Base-by-base conservation (phyloP, 306 rosid species). In the Fragaria ananassa region DNA sequence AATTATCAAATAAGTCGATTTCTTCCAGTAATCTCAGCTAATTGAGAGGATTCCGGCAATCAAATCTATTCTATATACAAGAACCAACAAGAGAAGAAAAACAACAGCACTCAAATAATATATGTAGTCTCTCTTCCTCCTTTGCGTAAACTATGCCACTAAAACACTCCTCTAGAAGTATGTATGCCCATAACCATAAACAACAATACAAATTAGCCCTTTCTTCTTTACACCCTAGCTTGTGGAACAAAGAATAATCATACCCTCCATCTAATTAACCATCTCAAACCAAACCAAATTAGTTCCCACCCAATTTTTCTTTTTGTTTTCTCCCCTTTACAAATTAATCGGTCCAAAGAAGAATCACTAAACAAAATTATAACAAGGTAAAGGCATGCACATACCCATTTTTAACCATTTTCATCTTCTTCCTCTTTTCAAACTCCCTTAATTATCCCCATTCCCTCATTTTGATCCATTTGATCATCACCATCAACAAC, bases 361-460 rank as follows among this genome's bases (percentile, higher is more conserved):
- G 61, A 25, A 58, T n/a, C 23, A 19, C 10, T 21, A 37, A 61
- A 27, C 35, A 51, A 1, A 37, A 7, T 1, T 8, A 64, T 15
- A 8, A 61, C 10, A 15, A 41, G 37, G 72, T 6, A 61, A 23
- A 21, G 65, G 68, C 74, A 31, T 31, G 35, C 35, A 71, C 74
- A 29, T 81, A 70, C 76, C 74, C 76, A 70, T 44, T 42, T 71
- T 42, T 71, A 54, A 69, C 68, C 83, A 57, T 74, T 57, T 60
- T 35, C 66, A 71, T 53, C 76, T 63, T 71, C 71, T 47, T 62
- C 41, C 37, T 13, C 81, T 71, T 44, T 37, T 41, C 72, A 57
- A 67, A 49, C 50, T 46, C 49, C 71, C 3, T 76, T 50, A 25
- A 69, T 75, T 77, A n/a, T 45, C 69, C 69, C 77, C 79, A 25